Percentiles rank a stretch among this genome's conserved stretches.
Conservation (phyloP, 2,329 filamentous ascomycete genomes). For the Aspergillus vadensis region DNA sequence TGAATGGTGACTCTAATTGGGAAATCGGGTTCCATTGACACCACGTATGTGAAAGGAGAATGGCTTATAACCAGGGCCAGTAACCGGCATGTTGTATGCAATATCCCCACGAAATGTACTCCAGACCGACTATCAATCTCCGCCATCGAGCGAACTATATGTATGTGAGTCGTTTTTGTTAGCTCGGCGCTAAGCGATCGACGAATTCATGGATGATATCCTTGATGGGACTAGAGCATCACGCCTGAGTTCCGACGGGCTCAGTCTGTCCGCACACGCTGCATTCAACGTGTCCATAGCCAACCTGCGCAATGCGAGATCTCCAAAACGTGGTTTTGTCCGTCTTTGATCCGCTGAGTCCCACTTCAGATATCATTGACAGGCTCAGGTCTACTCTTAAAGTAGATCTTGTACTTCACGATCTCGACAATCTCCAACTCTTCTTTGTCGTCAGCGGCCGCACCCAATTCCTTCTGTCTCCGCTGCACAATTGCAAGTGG, state of each 20-base stretch:
- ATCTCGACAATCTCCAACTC: slow-evolving; percentile 81
- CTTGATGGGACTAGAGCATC: neutral
- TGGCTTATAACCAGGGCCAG: no score
- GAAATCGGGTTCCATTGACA: no score
- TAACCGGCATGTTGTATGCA: no score
- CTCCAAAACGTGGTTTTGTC: neutral
- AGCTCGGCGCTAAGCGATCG: neutral
- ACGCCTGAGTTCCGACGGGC: neutral
- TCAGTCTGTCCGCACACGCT: neutral
- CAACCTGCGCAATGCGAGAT: neutral
- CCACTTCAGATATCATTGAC: slow-evolving; percentile 55
- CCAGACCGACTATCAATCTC: no score
- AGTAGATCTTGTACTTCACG: slow-evolving; percentile 82
- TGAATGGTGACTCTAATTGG: no score
- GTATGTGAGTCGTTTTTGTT: neutral
- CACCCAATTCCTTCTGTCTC: slow-evolving; percentile 35
- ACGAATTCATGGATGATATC: neutral
- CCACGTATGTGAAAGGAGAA: no score
- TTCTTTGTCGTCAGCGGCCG: slow-evolving; percentile 31
- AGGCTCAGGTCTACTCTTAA: slow-evolving; percentile 81
- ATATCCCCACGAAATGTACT: neutral
- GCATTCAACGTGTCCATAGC: neutral
- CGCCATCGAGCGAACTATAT: neutral
- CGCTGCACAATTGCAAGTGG: slow-evolving; percentile 77
- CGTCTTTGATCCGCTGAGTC: neutral